phyloP scores from a whole-genome alignment of 2,329 filamentous ascomycete species.

The Plectosphaerella sp. region DNA sequence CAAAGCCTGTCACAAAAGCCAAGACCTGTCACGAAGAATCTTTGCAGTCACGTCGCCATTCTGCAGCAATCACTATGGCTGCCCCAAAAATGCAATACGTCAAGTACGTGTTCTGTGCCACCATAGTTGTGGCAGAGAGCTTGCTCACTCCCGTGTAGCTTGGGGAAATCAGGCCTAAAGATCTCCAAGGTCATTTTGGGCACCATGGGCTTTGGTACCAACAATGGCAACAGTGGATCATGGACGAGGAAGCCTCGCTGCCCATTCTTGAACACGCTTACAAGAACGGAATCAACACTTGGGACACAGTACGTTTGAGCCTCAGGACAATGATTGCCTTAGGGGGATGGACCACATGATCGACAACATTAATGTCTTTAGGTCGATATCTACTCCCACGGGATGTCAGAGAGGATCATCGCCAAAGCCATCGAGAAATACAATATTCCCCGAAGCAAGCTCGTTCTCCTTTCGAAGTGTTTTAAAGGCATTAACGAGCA shows the following conservation, averaged over 20 bases:
- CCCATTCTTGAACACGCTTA: conserved; percentile 10
- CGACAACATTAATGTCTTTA: too few relatives aligned
- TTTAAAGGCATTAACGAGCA: conserved; percentile 13
- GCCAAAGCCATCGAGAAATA: conserved; percentile 61
- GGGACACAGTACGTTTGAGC: conserved; percentile 29
- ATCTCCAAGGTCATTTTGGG: conserved; percentile 8
- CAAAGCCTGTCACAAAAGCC: too few relatives aligned
- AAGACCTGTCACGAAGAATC: too few relatives aligned
- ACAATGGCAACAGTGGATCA: conserved; percentile 8
- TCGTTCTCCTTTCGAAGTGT: conserved; percentile 59
- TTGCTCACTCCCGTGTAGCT: not conserved
- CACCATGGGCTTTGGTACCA: conserved; percentile 10
- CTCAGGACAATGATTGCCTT: too few relatives aligned
- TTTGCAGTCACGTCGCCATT: too few relatives aligned
- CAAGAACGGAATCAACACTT: conserved; percentile 16
- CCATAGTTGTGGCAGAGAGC: too few relatives aligned
- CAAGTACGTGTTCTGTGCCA: too few relatives aligned
- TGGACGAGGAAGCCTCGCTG: conserved; percentile 4
- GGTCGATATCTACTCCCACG: conserved; percentile 57
- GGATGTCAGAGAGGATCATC: conserved; percentile 58
- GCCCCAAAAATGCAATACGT: too few relatives aligned
- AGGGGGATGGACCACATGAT: too few relatives aligned
- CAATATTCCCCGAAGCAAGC: conserved; percentile 56
- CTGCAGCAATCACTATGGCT: too few relatives aligned
- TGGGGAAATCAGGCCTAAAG: conserved; percentile 8